Percentiles rank a stretch among this genome's conserved stretches.
Evolutionary conservation across 202 grass and related monocot species (phyloP).

Genomic region (Elaeis oleifera): DNA sequence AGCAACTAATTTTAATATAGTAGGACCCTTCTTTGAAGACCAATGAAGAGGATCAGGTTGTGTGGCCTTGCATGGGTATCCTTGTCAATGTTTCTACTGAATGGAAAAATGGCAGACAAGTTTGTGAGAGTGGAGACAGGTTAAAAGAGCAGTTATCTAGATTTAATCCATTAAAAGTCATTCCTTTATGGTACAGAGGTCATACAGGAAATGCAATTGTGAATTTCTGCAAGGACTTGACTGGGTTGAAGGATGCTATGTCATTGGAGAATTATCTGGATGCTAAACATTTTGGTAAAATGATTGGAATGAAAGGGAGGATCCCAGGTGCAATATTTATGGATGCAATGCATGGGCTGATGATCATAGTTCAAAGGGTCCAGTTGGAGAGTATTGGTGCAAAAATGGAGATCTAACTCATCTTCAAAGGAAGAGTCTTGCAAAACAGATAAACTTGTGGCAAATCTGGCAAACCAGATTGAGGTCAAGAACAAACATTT

Average conservation of each 20-base stretch:
- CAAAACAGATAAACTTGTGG: constrained; percentile 23
- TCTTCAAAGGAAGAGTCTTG: constrained; percentile 14
- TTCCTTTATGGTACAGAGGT: constrained; percentile 15
- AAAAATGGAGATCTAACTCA: constrained; percentile 37
- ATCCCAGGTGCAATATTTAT: constrained; percentile 25
- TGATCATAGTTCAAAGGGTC: constrained; percentile 30
- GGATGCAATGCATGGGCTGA: constrained; percentile 43
- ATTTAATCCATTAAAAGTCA: constrained; percentile 39
- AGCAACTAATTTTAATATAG: constrained; percentile 7
- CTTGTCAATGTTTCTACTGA: constrained; percentile 34
- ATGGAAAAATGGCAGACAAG: constrained; percentile 2
- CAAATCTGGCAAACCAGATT: constrained; percentile 23
- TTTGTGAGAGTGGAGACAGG: constrained; percentile 24
- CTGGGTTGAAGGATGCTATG: constrained; percentile 36
- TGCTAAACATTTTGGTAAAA: constrained; percentile 19
- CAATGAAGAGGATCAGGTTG: constrained; percentile 27
- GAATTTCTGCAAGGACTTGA: constrained; percentile 40
- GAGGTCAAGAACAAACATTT: constrained; percentile 30
- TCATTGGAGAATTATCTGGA: constrained; percentile 49
- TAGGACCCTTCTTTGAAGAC: constrained; percentile 12
- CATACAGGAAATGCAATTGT: constrained; percentile 33
- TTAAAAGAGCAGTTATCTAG: constrained; percentile 34
- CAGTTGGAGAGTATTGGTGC: constrained; percentile 35
- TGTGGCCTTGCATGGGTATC: constrained; percentile 54
- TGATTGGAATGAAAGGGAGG: constrained; percentile 35